Evolutionary conservation across 2,329 filamentous ascomycete genomes (phyloP), one percentile per base, ranked within the genome.

Genomic region (Chaetothyriales sp.): DNA sequence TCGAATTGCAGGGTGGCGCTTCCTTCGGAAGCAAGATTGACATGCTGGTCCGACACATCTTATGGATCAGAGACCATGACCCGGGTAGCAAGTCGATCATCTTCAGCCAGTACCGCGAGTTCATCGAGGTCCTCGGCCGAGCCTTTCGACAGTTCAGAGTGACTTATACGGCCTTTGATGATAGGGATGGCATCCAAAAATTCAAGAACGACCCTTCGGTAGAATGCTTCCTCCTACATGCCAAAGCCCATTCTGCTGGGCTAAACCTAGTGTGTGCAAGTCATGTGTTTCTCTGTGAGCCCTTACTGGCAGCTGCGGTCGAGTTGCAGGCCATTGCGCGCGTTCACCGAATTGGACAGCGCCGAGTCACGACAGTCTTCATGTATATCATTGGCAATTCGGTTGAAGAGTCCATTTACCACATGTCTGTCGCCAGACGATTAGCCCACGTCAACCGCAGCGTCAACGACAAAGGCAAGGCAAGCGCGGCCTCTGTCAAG

Each of bases 321-420:
- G 92, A 97, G 67, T 75, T 97, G 8, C 92, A 98, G 67, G 90
- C 89, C 13, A 94, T 97, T 62, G 89, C 90, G 0, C 84, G 92
- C 51, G 89, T 98, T 1, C 89, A 98, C 65, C 81, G 92, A 37
- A 98, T 98, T 57, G 92, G 92, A 0, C 92, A 97, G 67, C 76
- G 83, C 57, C 81, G 86, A 49, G 77, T 86, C 58, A 98, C 92
- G 0, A 95, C 87, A 0, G 89, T 97, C 1, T 97, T 89, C 85
- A 84, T 95, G 67, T 97, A 97, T 65, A 76, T 97, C 2, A 79
- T 95, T n/a, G 81, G 84, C 15, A 86, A 85, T 49, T 94, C 90
- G 0, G 87, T 97, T 0, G 92, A 98, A 64, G 85, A 94, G 69
- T 85, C 85, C 1, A 94, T 97, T 56, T 89, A 97, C 68, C 81